These are phyloP conservation scores for Xerocomus amazonicus DNA, from an alignment of 1,284 basidiomycete species.

Conservation along the genomic window DNA sequence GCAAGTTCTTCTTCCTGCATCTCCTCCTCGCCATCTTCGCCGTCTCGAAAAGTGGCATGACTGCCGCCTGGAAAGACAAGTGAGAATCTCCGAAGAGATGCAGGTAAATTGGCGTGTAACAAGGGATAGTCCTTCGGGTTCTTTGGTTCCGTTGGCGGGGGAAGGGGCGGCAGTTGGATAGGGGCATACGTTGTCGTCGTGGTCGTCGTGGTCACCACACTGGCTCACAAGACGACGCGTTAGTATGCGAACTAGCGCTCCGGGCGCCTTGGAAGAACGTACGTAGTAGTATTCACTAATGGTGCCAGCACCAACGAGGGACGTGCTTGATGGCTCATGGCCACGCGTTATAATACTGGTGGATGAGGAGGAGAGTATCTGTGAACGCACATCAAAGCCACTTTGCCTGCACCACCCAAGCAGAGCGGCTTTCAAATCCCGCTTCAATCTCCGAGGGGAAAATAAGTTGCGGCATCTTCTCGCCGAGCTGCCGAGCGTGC, in stretches of 20 bases:
- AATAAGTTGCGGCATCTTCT: slow-evolving; percentile 7
- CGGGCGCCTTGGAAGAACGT: slow-evolving; percentile 28
- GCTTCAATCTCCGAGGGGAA: slow-evolving; percentile 25
- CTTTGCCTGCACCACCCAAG: slow-evolving; percentile 33
- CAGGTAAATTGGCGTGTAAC: slow-evolving; percentile 64
- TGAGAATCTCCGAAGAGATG: slow-evolving; percentile 67
- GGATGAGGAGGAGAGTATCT: slow-evolving; percentile 18
- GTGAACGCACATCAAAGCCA: slow-evolving; percentile 36
- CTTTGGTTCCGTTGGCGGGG: slow-evolving; percentile 64
- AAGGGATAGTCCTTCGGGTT: slow-evolving; percentile 76
- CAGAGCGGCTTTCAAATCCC: slow-evolving; percentile 25
- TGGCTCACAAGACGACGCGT: slow-evolving; percentile 37
- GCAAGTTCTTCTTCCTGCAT: slow-evolving; percentile 68
- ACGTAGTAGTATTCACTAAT: slow-evolving; percentile 77
- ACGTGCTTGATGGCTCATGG: slow-evolving; percentile 55
- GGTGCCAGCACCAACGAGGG: slow-evolving; percentile 67
- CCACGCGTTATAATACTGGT: slow-evolving; percentile 23
- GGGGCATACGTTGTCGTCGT: slow-evolving; percentile 83
- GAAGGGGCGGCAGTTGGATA: slow-evolving; percentile 68
- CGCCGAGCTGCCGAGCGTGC: slow-evolving; percentile 19
- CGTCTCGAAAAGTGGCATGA: slow-evolving; percentile 72
- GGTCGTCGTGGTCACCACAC: slow-evolving; percentile 81
- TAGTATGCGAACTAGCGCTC: slow-evolving; percentile 14
- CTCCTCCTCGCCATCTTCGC: slow-evolving; percentile 57
- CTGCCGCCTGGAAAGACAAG: slow-evolving; percentile 75